These are phyloP conservation scores for Glebionis coronaria DNA, from an alignment of 129 eudicot species.

Conservation along the genomic window DNA sequence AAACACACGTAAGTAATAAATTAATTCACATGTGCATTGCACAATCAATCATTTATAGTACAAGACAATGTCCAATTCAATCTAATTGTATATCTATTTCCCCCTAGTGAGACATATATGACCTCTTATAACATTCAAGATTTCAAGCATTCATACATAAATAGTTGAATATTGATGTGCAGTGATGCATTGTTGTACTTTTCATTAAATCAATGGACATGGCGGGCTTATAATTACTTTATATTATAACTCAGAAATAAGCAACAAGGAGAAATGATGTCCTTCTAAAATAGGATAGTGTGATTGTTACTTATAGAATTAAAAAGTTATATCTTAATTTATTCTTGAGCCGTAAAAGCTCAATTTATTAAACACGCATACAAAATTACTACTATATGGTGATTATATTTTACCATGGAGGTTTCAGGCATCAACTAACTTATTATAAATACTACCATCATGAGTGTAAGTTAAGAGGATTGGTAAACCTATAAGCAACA, in stretches of 20 bases:
- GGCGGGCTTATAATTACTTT: not conserved
- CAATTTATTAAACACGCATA: not conserved
- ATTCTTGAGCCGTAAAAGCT: not conserved
- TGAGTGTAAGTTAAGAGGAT: not conserved
- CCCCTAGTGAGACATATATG: no score
- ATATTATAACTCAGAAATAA: not conserved
- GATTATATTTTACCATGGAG: not conserved
- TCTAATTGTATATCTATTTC: no score
- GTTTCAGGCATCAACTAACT: constrained; percentile 2
- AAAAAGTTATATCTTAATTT: not conserved
- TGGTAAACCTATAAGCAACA: constrained; percentile 1
- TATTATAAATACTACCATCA: not conserved
- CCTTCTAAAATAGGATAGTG: not conserved
- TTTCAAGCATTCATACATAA: no score
- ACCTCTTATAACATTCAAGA: no score
- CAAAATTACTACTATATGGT: not conserved
- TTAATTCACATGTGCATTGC: not conserved
- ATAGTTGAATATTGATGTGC: no score
- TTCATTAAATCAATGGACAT: not conserved
- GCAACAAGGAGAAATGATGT: not conserved
- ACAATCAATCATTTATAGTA: constrained; percentile 5
- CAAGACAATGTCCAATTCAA: not conserved
- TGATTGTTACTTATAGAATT: no score
- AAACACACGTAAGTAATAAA: not conserved
- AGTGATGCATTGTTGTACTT: no score